Conservation (phyloP, 495 filamentous ascomycete species). For the Penicillium parvum region DNA sequence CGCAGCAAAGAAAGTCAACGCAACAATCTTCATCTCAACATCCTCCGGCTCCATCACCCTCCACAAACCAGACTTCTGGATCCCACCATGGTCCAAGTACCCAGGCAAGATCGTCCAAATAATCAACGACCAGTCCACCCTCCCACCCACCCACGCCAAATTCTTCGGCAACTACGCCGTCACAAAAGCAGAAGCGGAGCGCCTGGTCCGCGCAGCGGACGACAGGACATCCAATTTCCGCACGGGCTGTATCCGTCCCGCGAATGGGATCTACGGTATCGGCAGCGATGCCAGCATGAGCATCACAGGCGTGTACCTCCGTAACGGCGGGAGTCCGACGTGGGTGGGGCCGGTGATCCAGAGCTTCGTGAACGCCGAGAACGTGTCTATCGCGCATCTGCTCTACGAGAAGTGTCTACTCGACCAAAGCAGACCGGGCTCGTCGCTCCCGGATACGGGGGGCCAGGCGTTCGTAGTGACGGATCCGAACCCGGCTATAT, state of each 20-base stretch:
- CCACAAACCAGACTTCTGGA: constrained; percentile 42
- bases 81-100: constrained; percentile 42
- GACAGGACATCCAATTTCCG: constrained; percentile 38
- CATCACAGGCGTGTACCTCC: constrained; percentile 38
- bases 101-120: constrained; percentile 41
- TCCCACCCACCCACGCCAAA: constrained; percentile 39
- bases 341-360: constrained; percentile 50
- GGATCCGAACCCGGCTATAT: constrained; percentile 34
- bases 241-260: constrained; percentile 54
- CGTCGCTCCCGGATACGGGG: constrained; percentile 34
- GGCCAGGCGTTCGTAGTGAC: constrained; percentile 39
- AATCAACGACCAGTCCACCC: constrained; percentile 41
- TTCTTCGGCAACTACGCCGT: constrained; percentile 56
- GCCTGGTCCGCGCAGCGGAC: constrained; percentile 46
- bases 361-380: constrained; percentile 53
- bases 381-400: constrained; percentile 55
- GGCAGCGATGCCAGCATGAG: constrained; percentile 45
- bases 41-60: constrained; percentile 51
- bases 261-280: constrained; percentile 57
- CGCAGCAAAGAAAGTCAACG: constrained; percentile 42
- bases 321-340: constrained; percentile 33
- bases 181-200: constrained; percentile 52
- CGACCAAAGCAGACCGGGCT: constrained; percentile 39
- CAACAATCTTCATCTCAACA: constrained; percentile 51
- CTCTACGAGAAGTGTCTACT: constrained; percentile 54